Conservation (phyloP, 2,329 filamentous ascomycete species). For the Rhytidhysteron rufulum region DNA sequence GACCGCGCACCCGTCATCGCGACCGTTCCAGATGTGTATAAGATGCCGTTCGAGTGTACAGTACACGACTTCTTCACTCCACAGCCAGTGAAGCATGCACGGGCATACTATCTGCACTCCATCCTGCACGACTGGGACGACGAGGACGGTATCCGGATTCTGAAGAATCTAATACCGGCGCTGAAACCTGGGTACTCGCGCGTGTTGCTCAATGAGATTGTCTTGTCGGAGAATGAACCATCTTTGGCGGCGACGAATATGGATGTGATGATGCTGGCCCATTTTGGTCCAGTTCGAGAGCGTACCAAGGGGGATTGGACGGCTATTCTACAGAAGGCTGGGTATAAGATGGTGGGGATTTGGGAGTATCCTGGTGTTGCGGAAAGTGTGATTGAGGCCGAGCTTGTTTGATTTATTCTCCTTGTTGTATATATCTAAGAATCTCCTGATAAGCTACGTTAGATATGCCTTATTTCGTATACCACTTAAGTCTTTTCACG, state of each 20-base stretch:
- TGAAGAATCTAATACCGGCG: constrained; percentile 3
- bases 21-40: neutral
- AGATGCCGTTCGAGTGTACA: neutral
- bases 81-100: constrained; percentile 19
- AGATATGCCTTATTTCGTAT: no score
- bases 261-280: neutral
- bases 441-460: no score
- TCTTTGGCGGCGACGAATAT: neutral
- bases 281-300: neutral
- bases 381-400: neutral
- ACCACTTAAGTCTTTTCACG: no score
- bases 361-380: neutral
- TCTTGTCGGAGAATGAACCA: neutral
- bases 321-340: neutral
- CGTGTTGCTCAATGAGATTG: neutral
- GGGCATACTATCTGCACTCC: constrained; percentile 8
- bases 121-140: constrained; percentile 12
- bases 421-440: no score
- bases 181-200: constrained; percentile 4
- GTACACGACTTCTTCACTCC: constrained; percentile 22
- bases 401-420: neutral
- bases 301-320: neutral
- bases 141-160: constrained; percentile 3
- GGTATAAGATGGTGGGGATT: neutral
- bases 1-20: neutral